Conservation (phyloP, 2,329 filamentous ascomycete genomes). For the Meredithiella fracta region DNA sequence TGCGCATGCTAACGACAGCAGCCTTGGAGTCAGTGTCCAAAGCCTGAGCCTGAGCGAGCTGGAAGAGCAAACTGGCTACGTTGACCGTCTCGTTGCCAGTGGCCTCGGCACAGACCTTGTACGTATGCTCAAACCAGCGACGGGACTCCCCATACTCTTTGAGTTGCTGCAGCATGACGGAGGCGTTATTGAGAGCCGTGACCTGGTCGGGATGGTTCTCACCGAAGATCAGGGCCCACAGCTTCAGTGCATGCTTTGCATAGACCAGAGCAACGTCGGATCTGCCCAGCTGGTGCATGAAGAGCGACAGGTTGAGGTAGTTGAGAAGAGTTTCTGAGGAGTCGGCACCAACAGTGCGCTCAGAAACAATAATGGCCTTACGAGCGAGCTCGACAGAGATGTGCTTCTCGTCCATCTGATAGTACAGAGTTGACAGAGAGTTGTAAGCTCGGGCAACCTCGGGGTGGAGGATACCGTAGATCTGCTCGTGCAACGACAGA, state of each 20-base stretch:
- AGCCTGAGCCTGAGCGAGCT: slow-evolving; percentile 86
- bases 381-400: slow-evolving; percentile 87
- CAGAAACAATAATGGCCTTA: slow-evolving; percentile 91
- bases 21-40: slow-evolving; percentile 90
- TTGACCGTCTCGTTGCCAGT: slow-evolving; percentile 84
- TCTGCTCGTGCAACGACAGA: slow-evolving; percentile 90
- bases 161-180: slow-evolving; percentile 92
- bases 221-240: slow-evolving; percentile 97
- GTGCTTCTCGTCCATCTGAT: slow-evolving; percentile 93
- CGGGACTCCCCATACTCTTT: slow-evolving; percentile 92
- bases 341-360: slow-evolving; percentile 85
- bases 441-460: slow-evolving; percentile 94
- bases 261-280: slow-evolving; percentile 77
- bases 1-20: slow-evolving; percentile 84
- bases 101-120: slow-evolving; percentile 74
- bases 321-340: slow-evolving; percentile 85
- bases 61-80: slow-evolving; percentile 88
- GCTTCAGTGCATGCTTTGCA: slow-evolving; percentile 76
- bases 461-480: slow-evolving; percentile 91
- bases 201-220: slow-evolving; percentile 90
- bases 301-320: slow-evolving; percentile 89
- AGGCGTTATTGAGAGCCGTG: slow-evolving; percentile 95
- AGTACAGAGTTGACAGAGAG: slow-evolving; percentile 87
- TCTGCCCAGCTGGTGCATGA: slow-evolving; percentile 82
- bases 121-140: slow-evolving; percentile 88